A percentile compares a stretch with the other conserved stretches of the same genome.
phyloP scores from a whole-genome alignment of 2,329 filamentous ascomycete species.

The Coniochaeta pulveracea region DNA sequence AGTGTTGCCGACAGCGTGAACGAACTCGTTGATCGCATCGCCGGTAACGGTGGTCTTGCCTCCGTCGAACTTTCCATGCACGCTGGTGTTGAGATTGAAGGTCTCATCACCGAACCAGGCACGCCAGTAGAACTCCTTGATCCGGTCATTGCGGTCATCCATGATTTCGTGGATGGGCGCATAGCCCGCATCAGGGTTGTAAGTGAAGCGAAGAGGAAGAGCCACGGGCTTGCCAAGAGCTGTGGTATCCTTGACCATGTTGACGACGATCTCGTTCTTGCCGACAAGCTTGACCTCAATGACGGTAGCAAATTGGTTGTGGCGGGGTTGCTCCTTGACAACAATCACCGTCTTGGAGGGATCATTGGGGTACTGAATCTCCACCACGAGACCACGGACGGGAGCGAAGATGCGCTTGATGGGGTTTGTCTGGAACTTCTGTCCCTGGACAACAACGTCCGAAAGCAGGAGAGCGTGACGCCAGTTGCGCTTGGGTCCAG shows the following conservation, averaged over 20 bases:
- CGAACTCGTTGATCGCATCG: slow-evolving; percentile 94
- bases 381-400: slow-evolving; percentile 75
- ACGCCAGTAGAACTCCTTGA: slow-evolving; percentile 99
- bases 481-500: slow-evolving; percentile 81
- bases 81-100: slow-evolving; percentile 72
- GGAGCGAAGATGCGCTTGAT: slow-evolving; percentile 87
- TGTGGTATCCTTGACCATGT: slow-evolving; percentile 87
- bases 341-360: slow-evolving; percentile 74
- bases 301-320: slow-evolving; percentile 79
- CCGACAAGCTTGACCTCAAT: slow-evolving; percentile 70
- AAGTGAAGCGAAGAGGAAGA: slow-evolving; percentile 78
- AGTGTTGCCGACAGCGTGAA: slow-evolving; percentile 97
- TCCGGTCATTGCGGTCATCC: slow-evolving; percentile 89
- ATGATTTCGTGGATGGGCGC: slow-evolving; percentile 97
- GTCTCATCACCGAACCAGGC: slow-evolving; percentile 90
- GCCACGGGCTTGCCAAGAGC: slow-evolving; percentile 74
- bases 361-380: slow-evolving; percentile 73
- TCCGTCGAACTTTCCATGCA: slow-evolving; percentile 83
- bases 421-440: slow-evolving; percentile 96
- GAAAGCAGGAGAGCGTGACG: slow-evolving; percentile 88
- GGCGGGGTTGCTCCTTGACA: slow-evolving; percentile 77
- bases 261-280: slow-evolving; percentile 73
- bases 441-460: slow-evolving; percentile 87
- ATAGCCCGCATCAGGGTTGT: slow-evolving; percentile 91
- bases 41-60: slow-evolving; percentile 78